Evolutionary conservation across 2,329 filamentous ascomycete species (phyloP).

Genomic region (Cadophora luteo-olivacea): DNA sequence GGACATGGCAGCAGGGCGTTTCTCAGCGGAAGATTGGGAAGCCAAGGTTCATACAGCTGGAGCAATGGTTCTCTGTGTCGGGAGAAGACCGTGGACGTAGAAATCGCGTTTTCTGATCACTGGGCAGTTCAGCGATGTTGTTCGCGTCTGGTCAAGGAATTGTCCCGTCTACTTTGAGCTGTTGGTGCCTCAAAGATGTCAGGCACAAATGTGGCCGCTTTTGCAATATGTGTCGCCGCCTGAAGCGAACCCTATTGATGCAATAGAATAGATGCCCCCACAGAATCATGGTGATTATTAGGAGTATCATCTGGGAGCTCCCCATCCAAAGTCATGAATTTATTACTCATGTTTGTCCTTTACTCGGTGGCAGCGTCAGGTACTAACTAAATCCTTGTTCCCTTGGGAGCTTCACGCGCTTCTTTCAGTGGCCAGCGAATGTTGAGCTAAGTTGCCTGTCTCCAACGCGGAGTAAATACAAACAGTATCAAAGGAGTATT

Average conservation of each 20-base stretch:
- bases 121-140: not conserved
- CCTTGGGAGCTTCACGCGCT: too few relatives aligned
- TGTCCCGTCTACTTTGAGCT: not conserved
- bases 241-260: slow-evolving; percentile 51
- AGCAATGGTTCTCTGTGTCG: not conserved
- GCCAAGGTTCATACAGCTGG: not conserved
- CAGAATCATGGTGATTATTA: too few relatives aligned
- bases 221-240: slow-evolving; percentile 60
- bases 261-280: too few relatives aligned
- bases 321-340: too few relatives aligned
- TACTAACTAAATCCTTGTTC: too few relatives aligned
- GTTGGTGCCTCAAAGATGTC: not conserved
- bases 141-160: not conserved
- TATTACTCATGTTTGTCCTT: too few relatives aligned
- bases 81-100: not conserved
- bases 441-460: too few relatives aligned
- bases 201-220: not conserved
- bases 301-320: too few relatives aligned
- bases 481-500: too few relatives aligned
- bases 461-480: too few relatives aligned
- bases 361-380: too few relatives aligned
- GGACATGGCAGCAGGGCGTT: slow-evolving; percentile 13
- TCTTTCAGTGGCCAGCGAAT: too few relatives aligned
- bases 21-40: not conserved
- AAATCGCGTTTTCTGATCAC: slow-evolving; percentile 7